These are phyloP conservation scores for Patellifolia procumbens DNA, from an alignment of 179 eudicot species.

Conservation along the genomic window DNA sequence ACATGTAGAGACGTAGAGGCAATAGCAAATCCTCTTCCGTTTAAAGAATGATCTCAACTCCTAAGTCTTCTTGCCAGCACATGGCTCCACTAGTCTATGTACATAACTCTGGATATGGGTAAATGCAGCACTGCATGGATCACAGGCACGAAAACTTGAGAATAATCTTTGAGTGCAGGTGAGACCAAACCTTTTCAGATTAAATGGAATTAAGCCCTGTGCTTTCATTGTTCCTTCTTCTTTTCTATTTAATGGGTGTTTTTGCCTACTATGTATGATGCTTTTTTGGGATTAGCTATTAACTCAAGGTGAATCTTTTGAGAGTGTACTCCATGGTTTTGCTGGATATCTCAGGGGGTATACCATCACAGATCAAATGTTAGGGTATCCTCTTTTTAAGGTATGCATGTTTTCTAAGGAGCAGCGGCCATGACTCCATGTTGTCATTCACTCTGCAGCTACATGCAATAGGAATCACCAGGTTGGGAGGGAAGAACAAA, in stretches of 20 bases:
- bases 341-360: conserved; percentile 1
- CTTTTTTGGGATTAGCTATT: not conserved
- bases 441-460: not conserved
- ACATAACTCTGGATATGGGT: not conserved
- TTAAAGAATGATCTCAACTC: not conserved
- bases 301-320: not conserved
- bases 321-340: not conserved
- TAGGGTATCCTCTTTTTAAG: not conserved
- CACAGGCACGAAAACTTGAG: not conserved
- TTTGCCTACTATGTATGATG: not conserved
- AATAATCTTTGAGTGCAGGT: not conserved
- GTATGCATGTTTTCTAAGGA: not conserved
- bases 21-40: not conserved
- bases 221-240: not conserved
- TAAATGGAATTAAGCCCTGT: not conserved
- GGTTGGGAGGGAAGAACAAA: not conserved
- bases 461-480: not conserved
- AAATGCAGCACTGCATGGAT: not conserved
- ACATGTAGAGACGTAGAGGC: not conserved
- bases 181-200: not conserved
- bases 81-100: not conserved
- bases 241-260: not conserved
- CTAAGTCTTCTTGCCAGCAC: not conserved
- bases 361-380: too few relatives aligned
- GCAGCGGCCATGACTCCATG: not conserved